Conservation (phyloP, 2,329 filamentous ascomycete genomes). For the Metarhizium humberi region DNA sequence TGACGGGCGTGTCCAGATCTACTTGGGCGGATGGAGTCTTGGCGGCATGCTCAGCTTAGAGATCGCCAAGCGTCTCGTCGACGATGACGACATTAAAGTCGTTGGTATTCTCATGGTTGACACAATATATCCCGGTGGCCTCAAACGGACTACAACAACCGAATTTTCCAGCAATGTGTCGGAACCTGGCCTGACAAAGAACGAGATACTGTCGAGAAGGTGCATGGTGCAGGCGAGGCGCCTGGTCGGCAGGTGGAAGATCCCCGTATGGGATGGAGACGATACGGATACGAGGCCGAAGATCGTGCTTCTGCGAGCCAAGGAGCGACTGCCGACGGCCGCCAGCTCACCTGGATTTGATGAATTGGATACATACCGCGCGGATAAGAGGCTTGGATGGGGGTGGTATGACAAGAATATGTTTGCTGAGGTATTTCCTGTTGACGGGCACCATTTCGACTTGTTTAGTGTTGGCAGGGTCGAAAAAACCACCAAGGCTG, state of each 20-base stretch:
- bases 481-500: conserved; percentile 16
- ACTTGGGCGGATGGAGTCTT: conserved; percentile 48
- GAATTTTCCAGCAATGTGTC: conserved; percentile 9
- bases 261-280: conserved; percentile 27
- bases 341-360: conserved; percentile 13
- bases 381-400: conserved; percentile 38
- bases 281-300: conserved; percentile 24
- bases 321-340: conserved; percentile 25
- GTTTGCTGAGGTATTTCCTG: conserved; percentile 34
- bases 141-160: background rate
- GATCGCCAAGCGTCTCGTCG: conserved; percentile 33
- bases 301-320: conserved; percentile 36
- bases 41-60: conserved; percentile 44
- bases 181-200: conserved; percentile 23
- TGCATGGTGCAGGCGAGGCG: conserved; percentile 33
- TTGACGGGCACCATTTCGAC: conserved; percentile 43
- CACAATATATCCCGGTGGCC: conserved; percentile 29
- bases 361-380: conserved; percentile 34
- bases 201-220: conserved; percentile 23
- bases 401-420: conserved; percentile 33
- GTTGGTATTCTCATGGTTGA: conserved; percentile 45
- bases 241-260: conserved; percentile 31
- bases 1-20: conserved; percentile 25
- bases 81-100: conserved; percentile 27
- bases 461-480: conserved; percentile 28